phyloP scores from a whole-genome alignment of 371 early-diverging fungal species.

The Actinomortierella ambigua region DNA sequence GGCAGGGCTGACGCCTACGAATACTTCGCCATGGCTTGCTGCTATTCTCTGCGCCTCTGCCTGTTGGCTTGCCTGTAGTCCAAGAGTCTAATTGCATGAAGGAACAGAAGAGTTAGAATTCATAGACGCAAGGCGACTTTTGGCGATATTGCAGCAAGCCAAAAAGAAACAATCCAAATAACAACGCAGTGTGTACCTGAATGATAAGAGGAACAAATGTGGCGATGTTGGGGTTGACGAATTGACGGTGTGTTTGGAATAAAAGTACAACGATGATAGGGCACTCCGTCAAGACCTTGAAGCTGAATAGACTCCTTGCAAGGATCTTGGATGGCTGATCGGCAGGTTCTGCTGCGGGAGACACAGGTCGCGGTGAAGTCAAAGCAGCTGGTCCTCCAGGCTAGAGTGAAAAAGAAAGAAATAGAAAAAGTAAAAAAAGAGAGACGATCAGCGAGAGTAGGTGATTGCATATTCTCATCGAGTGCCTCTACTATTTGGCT shows the following conservation, averaged over 20 bases:
- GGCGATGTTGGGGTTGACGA: slow-evolving; percentile 79
- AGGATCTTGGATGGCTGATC: slow-evolving; percentile 67
- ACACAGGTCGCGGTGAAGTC: slow-evolving; percentile 78
- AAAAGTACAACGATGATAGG: slow-evolving; percentile 97
- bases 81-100: slow-evolving; percentile 57
- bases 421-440: not conserved
- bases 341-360: slow-evolving; percentile 72
- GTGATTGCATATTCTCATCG: slow-evolving; percentile 22
- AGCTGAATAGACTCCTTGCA: slow-evolving; percentile 79
- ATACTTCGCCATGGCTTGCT: slow-evolving; percentile 65
- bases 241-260: slow-evolving; percentile 85
- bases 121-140: too few species aligned
- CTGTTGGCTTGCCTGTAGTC: slow-evolving; percentile 82
- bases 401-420: slow-evolving; percentile 32
- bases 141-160: not conserved
- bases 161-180: slow-evolving; percentile 1
- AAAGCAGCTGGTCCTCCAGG: slow-evolving; percentile 57
- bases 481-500: not conserved
- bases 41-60: slow-evolving; percentile 74
- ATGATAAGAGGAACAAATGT: slow-evolving; percentile 90
- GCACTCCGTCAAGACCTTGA: slow-evolving; percentile 97
- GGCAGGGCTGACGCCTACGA: slow-evolving; percentile 82
- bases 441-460: not conserved
- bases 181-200: slow-evolving; percentile 53
- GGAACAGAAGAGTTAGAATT: slow-evolving; percentile 2